Conservation (phyloP, 1,139 yeast species). For the Geotrichum histeridarum region DNA sequence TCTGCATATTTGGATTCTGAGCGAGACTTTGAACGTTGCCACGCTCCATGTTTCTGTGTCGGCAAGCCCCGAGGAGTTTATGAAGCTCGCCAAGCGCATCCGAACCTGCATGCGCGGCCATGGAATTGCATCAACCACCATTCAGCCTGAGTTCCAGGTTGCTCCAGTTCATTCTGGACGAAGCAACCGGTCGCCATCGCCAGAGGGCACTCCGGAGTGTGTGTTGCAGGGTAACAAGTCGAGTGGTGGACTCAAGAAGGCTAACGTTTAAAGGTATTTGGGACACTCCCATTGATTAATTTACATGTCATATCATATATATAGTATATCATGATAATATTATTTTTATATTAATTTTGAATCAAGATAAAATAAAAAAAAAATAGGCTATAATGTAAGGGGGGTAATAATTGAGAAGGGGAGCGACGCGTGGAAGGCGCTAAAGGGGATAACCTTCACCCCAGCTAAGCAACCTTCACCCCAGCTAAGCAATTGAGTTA, state of each 20-base stretch:
- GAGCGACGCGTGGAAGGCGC: too few relatives aligned
- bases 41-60: slow-evolving; percentile 79
- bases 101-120: slow-evolving; percentile 73
- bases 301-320: not conserved
- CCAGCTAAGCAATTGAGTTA: too few relatives aligned
- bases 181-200: slow-evolving; percentile 6
- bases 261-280: not conserved
- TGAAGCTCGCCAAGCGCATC: slow-evolving; percentile 68
- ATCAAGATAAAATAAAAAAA: not conserved
- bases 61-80: slow-evolving; percentile 59
- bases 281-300: not conserved
- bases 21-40: slow-evolving; percentile 82
- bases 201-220: slow-evolving; percentile 15
- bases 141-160: slow-evolving; percentile 73
- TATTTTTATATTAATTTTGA: not conserved
- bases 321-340: not conserved
- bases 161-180: not conserved
- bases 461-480: too few relatives aligned
- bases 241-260: slow-evolving; percentile 18
- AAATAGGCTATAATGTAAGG: not conserved
- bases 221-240: slow-evolving; percentile 20
- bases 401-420: not conserved
- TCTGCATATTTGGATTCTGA: slow-evolving; percentile 93
- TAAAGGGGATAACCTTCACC: too few relatives aligned
- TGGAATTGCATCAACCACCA: slow-evolving; percentile 90